Percentiles rank a stretch among this genome's conserved stretches.
Conservation (phyloP, 1,139 yeast species). For the Saccharomyces hybrid region DNA sequence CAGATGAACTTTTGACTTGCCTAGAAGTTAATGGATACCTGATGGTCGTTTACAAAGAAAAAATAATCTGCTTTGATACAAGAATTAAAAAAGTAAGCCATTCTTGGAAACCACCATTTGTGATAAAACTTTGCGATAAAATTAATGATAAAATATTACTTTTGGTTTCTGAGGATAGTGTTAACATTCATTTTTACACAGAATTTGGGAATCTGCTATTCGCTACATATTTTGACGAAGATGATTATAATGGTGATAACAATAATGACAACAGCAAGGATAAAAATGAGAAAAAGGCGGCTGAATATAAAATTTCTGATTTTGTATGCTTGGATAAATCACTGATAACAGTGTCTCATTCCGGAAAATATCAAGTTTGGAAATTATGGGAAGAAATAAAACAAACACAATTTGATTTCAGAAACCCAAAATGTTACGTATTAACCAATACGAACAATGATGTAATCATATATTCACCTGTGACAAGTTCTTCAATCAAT, state of each 20-base stretch:
- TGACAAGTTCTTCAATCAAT: slow-evolving; percentile 16
- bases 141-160: slow-evolving; percentile 16
- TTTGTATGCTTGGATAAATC: slow-evolving; percentile 20
- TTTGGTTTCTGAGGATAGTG: slow-evolving; percentile 18
- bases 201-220: slow-evolving; percentile 26
- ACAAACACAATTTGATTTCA: slow-evolving; percentile 17
- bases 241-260: slow-evolving; percentile 14
- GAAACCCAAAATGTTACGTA: slow-evolving; percentile 18
- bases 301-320: slow-evolving; percentile 8
- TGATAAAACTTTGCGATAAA: slow-evolving; percentile 15
- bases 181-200: slow-evolving; percentile 16
- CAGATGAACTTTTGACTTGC: slow-evolving; percentile 9
- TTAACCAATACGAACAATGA: slow-evolving; percentile 23
- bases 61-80: slow-evolving; percentile 16
- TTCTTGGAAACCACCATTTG: slow-evolving; percentile 8
- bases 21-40: slow-evolving; percentile 13
- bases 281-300: slow-evolving; percentile 7
- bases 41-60: slow-evolving; percentile 13
- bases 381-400: slow-evolving; percentile 23
- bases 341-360: slow-evolving; percentile 15
- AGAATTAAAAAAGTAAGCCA: slow-evolving; percentile 8
- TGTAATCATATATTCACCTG: slow-evolving; percentile 24
- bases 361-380: slow-evolving; percentile 26
- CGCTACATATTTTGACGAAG: slow-evolving; percentile 10
- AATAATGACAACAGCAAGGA: slow-evolving; percentile 4